Base-by-base conservation (phyloP, 1,284 basidiomycete species). In the Moesziomyces globuligerus region DNA sequence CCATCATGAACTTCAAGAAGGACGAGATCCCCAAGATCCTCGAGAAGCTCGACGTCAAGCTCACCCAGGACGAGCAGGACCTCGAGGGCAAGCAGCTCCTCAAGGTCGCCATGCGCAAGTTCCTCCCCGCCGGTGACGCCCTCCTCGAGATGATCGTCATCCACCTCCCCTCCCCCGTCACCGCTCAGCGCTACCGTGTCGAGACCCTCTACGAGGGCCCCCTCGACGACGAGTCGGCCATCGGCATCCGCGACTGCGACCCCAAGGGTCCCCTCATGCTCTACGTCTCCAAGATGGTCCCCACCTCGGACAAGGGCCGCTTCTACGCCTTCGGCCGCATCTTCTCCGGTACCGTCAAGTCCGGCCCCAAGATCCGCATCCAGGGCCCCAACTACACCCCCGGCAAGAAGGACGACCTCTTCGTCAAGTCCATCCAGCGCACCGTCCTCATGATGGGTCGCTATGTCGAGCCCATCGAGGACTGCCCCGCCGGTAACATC, bases 271-370 rank as follows among this genome's bases (percentile, higher is more conserved):
- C 96, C 75, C 90, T 99, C 76, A 94, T 98, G 85, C 89, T 97
- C 79, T 99, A 99, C 86, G 88, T 99, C 86, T 98, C 96, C 81
- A 98, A 98, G 90, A 98, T 99, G 96, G 95, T 98, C 77, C 96
- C 96, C 74, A 98, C 96, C 60, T 96, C 95, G 80, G 96, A 99
- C 86, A 98, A 98, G 87, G 96, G 96, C 83, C 94, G 96, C 75
- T 99, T 98, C 91, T 98, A 98, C 86, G 96, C 96, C 75, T 98
- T 99, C 85, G 96, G 96, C 86, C 96, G 96, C 89, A 91, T 99
- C 87, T 98, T 99, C 89, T 93, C 96, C 71, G 96, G 96, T 84
- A 98, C 94, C 75, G 93, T 98, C 82, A 89, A 89, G 78, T 90
- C 96, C 66, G 96, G 96, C 66, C 96, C 95, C 83, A 98, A 98